Evolutionary conservation across 495 filamentous ascomycete species (phyloP).

Genomic region (Penicillium coprophilum): DNA sequence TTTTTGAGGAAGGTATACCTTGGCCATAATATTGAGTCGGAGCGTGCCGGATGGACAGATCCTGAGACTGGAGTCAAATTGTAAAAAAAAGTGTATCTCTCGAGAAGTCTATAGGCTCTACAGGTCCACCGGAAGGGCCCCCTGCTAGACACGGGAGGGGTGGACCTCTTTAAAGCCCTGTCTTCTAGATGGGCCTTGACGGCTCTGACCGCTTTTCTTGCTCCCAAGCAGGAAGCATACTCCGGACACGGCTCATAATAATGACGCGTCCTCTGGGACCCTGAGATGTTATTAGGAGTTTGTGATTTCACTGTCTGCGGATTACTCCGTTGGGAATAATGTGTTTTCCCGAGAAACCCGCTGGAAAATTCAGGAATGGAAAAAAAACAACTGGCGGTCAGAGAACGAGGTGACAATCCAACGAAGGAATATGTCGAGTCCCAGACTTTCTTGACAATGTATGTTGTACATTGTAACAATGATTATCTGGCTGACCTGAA

Average conservation of each 20-base stretch:
- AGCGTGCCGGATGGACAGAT: slow-evolving; percentile 27
- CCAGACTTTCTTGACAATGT: slow-evolving; percentile 2
- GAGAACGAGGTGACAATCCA: background rate
- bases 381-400: slow-evolving; percentile 21
- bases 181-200: background rate
- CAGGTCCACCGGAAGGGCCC: slow-evolving; percentile 13
- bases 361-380: slow-evolving; percentile 20
- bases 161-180: slow-evolving; percentile 1
- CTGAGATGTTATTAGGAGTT: background rate
- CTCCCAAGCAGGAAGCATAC: slow-evolving; percentile 5
- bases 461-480: background rate
- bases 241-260: slow-evolving; percentile 15
- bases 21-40: slow-evolving; percentile 17
- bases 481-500: slow-evolving; percentile 3
- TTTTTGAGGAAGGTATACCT: slow-evolving; percentile 17
- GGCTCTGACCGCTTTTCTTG: slow-evolving; percentile 23
- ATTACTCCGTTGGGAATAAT: background rate
- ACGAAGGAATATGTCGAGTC: slow-evolving; percentile 14
- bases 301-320: background rate
- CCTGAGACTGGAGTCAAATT: background rate
- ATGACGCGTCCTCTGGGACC: slow-evolving; percentile 24
- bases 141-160: slow-evolving; percentile 24
- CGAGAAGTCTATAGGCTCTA: background rate
- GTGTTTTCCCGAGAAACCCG: slow-evolving; percentile 28
- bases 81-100: slow-evolving; percentile 15